Percentiles rank a stretch among this genome's conserved stretches.
These are phyloP conservation scores for Gremmenia infestans DNA, from an alignment of 2,329 filamentous ascomycete genomes.

Conservation along the genomic window DNA sequence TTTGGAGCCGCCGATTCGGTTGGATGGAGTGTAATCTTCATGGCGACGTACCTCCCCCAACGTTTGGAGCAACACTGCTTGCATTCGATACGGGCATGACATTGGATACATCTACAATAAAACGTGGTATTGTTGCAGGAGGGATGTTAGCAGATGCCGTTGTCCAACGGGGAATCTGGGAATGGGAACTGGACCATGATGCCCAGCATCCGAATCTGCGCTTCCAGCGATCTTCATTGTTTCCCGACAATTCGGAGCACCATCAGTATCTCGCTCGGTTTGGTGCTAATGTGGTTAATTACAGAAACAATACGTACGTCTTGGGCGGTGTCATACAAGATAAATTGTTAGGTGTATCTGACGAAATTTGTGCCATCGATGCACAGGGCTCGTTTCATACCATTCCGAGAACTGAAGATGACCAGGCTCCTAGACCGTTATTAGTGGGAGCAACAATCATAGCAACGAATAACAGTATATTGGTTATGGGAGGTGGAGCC, in stretches of 20 bases:
- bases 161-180: slow-evolving; percentile 57
- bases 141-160: slow-evolving; percentile 64
- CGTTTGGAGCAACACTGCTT: slow-evolving; percentile 24
- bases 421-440: slow-evolving; percentile 49
- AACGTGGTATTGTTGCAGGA: slow-evolving; percentile 63
- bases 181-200: slow-evolving; percentile 50
- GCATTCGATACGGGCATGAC: slow-evolving; percentile 16
- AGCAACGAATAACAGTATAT: slow-evolving; percentile 42
- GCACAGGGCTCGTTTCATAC: background rate
- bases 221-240: slow-evolving; percentile 20
- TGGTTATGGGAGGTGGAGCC: slow-evolving; percentile 73
- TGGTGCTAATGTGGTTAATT: slow-evolving; percentile 37
- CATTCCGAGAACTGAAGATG: background rate
- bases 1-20: slow-evolving; percentile 29
- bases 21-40: slow-evolving; percentile 24
- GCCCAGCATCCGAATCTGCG: slow-evolving; percentile 29
- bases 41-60: slow-evolving; percentile 5
- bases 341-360: slow-evolving; percentile 39
- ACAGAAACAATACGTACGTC: slow-evolving; percentile 30
- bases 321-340: slow-evolving; percentile 42
- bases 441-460: slow-evolving; percentile 63
- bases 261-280: slow-evolving; percentile 33
- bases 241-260: background rate
- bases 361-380: slow-evolving; percentile 43
- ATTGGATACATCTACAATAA: slow-evolving; percentile 22